These are phyloP conservation scores for Marsdenia floribunda DNA, from an alignment of 257 asterid species.

Conservation along the genomic window DNA sequence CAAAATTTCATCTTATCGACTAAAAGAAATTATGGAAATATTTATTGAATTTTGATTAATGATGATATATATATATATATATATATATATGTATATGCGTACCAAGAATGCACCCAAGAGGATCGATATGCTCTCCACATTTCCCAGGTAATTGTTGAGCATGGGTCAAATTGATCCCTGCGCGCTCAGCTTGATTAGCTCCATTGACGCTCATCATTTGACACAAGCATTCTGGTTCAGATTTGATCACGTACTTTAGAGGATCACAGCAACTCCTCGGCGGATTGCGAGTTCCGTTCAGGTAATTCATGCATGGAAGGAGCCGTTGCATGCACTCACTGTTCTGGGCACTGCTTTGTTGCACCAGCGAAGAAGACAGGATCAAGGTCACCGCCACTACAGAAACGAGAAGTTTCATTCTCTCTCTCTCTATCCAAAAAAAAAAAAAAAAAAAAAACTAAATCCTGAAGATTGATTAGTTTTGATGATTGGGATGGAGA, in stretches of 20 bases:
- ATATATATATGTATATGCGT: neutral
- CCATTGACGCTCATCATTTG: constrained; percentile 59
- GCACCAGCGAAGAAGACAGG: neutral
- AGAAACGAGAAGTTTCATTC: neutral
- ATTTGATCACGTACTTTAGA: constrained; percentile 39
- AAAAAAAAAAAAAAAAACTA: neutral
- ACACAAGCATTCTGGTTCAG: constrained; percentile 77
- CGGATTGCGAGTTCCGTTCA: constrained; percentile 44
- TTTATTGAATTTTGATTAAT: too few species aligned
- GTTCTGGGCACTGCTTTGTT: constrained; percentile 17
- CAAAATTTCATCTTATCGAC: neutral
- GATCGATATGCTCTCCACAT: constrained; percentile 75
- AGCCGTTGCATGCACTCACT: constrained; percentile 43
- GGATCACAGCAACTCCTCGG: constrained; percentile 69
- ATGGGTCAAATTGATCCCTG: constrained; percentile 54
- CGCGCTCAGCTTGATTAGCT: constrained; percentile 54
- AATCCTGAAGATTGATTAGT: too few species aligned
- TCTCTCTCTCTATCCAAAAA: neutral
- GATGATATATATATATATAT: too few species aligned
- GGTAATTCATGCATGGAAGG: constrained; percentile 57
- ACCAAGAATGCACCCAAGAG: constrained; percentile 76
- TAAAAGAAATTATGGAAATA: too few species aligned
- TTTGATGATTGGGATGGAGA: neutral
- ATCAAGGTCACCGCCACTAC: neutral
- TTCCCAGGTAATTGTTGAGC: constrained; percentile 75